These are phyloP conservation scores for Inga laurina DNA, from an alignment of 306 rosid species.

Conservation along the genomic window DNA sequence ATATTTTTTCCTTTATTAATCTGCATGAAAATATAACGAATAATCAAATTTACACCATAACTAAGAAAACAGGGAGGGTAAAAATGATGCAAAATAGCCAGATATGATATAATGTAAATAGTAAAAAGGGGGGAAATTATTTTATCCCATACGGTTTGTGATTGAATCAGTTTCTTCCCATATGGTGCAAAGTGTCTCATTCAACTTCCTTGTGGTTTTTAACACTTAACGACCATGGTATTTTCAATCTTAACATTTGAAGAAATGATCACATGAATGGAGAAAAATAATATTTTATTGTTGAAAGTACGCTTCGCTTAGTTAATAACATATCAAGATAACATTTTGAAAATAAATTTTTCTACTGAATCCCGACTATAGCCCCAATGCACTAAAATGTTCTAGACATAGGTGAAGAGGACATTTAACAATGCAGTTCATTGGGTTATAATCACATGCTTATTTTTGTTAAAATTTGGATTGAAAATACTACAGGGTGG, in stretches of 20 bases:
- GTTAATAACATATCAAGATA: not conserved
- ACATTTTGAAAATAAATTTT: not conserved
- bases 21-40: conserved; percentile 48
- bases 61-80: conserved; percentile 1
- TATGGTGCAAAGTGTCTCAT: not conserved
- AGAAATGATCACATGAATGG: not conserved
- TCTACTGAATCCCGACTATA: not conserved
- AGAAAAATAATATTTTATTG: not conserved
- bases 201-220: not conserved
- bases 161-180: not conserved
- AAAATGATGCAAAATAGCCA: not conserved
- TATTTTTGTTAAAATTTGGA: not conserved
- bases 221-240: not conserved
- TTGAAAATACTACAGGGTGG: not conserved
- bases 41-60: conserved; percentile 18
- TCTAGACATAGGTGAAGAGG: not conserved
- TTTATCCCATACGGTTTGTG: not conserved
- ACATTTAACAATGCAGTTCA: not conserved
- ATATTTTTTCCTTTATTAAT: conserved; percentile 74
- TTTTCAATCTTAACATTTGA: not conserved
- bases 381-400: not conserved
- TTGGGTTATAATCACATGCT: not conserved
- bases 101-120: not conserved
- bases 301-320: not conserved
- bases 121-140: too few relatives aligned